Evolutionary conservation across 352 stramenopile genomes (phyloP).

Genomic region (Globisporangium emineosum): DNA sequence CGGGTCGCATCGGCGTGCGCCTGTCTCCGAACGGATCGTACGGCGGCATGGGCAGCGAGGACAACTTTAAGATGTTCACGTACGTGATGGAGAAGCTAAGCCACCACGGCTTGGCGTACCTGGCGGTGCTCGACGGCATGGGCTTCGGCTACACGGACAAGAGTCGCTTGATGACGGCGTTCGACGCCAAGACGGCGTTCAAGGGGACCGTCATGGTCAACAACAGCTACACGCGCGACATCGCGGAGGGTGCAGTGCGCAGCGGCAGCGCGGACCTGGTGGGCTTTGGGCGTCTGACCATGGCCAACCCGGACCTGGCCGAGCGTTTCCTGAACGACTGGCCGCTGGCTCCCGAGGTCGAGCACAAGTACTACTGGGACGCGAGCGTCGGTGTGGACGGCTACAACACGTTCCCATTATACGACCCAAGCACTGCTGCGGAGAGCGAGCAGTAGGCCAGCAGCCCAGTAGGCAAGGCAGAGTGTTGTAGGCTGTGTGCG

Average conservation of each 20-base stretch:
- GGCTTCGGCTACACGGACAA: background rate
- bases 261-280: background rate
- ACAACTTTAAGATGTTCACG: background rate
- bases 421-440: no score
- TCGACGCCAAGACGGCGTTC: background rate
- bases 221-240: background rate
- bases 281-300: background rate
- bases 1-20: background rate
- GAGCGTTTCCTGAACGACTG: conserved; percentile 5
- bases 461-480: no score
- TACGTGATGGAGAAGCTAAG: background rate
- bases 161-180: background rate
- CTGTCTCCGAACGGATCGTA: background rate
- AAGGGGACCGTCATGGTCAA: background rate
- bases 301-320: conserved; percentile 2
- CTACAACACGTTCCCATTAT: background rate
- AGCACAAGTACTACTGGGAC: background rate
- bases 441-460: no score
- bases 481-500: no score
- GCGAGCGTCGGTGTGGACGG: background rate
- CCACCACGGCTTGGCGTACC: background rate
- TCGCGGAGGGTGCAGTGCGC: background rate
- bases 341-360: background rate
- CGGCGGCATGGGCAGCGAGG: background rate
- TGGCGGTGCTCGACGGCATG: background rate